phyloP scores from a whole-genome alignment of 2,329 filamentous ascomycete genomes.

The Hypoxylon sp. region DNA sequence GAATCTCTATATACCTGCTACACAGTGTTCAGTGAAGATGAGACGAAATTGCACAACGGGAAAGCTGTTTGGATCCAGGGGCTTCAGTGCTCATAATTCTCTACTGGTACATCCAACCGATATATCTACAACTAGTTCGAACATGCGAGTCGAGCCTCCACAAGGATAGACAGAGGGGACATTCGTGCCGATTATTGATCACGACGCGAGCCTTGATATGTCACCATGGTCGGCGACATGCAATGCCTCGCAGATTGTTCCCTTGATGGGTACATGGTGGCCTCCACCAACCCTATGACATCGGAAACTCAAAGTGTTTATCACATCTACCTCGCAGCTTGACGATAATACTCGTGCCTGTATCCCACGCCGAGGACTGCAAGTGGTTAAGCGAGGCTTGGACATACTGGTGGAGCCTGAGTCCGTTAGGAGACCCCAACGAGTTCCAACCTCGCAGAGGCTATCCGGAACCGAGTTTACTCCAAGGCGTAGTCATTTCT shows the following conservation, averaged over 20 bases:
- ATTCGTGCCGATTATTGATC: background rate
- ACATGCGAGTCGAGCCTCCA: slow-evolving; percentile 11
- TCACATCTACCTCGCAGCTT: background rate
- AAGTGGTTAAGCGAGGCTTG: background rate
- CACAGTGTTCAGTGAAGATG: background rate
- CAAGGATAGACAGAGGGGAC: slow-evolving; percentile 18
- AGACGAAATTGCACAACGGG: background rate
- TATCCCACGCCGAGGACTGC: background rate
- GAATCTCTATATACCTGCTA: background rate
- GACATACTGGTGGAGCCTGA: background rate
- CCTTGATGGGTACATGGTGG: background rate
- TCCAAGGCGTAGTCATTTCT: slow-evolving; percentile 9
- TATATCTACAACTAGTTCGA: slow-evolving; percentile 6
- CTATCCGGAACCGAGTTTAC: slow-evolving; percentile 10
- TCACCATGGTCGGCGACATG: background rate
- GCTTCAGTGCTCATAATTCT: no score
- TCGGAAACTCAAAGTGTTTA: background rate
- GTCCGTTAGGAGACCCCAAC: background rate
- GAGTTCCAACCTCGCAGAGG: background rate
- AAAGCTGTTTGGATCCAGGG: no score
- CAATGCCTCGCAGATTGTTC: background rate
- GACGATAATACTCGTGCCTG: background rate
- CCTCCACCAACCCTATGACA: background rate
- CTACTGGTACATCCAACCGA: background rate
- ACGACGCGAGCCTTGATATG: background rate